A percentile compares a stretch with the other conserved stretches of the same genome.
These are phyloP conservation scores for Vigna trinervia DNA, from an alignment of 306 rosid species.

Conservation along the genomic window DNA sequence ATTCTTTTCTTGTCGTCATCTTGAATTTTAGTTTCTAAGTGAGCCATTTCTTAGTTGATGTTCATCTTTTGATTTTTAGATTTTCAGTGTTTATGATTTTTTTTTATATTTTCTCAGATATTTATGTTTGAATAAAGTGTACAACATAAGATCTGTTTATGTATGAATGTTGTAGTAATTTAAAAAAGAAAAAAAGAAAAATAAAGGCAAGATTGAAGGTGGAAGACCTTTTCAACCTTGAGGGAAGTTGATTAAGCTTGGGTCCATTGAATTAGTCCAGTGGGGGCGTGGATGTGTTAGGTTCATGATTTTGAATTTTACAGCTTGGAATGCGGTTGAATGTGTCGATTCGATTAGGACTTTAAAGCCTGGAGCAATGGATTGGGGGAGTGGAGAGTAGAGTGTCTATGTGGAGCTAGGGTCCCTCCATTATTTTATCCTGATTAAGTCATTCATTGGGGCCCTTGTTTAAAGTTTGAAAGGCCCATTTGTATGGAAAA, in stretches of 20 bases:
- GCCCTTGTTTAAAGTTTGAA: constrained; percentile 66
- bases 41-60: constrained; percentile 24
- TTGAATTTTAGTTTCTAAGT: constrained; percentile 29
- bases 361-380: constrained; percentile 52
- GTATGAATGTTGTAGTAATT: constrained; percentile 28
- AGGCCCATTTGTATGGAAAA: constrained; percentile 47
- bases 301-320: constrained; percentile 45
- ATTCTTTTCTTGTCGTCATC: not conserved
- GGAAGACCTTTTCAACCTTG: constrained; percentile 39
- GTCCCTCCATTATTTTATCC: constrained; percentile 73
- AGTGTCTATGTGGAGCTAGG: constrained; percentile 55
- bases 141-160: constrained; percentile 27
- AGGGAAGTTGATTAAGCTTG: constrained; percentile 24
- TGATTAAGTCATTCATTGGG: constrained; percentile 63
- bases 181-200: not conserved
- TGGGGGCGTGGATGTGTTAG: constrained; percentile 41
- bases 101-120: not conserved
- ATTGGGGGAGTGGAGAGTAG: constrained; percentile 27
- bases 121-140: constrained; percentile 7
- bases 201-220: not conserved
- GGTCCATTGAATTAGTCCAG: constrained; percentile 37
- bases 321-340: constrained; percentile 48
- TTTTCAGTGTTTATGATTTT: not conserved
- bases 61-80: not conserved
- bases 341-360: constrained; percentile 54